A percentile compares a stretch with the other conserved stretches of the same genome.
Conservation (phyloP, 2,329 filamentous ascomycete genomes). For the Curvularia verruculosa region DNA sequence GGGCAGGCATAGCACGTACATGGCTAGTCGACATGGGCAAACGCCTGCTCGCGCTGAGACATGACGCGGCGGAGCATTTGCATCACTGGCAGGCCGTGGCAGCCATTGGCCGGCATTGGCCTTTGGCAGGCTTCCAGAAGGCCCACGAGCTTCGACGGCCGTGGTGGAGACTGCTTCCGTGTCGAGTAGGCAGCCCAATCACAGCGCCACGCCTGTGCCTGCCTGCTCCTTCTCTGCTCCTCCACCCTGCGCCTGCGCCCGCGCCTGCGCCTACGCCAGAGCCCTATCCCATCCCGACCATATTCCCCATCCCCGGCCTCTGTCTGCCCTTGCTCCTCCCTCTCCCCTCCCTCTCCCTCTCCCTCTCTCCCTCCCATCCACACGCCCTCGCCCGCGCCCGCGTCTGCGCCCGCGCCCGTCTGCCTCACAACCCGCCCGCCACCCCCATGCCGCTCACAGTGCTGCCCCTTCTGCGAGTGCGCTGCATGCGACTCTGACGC, state of each 20-base stretch:
- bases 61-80: conserved; percentile 16
- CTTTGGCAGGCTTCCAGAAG: conserved; percentile 28
- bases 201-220: conserved; percentile 15
- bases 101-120: no score
- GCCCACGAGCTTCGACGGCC: conserved; percentile 16
- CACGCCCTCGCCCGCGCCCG: background rate
- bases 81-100: no score
- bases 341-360: no score
- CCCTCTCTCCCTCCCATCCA: no score
- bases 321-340: conserved; percentile 7
- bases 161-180: conserved; percentile 14
- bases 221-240: background rate
- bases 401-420: conserved; percentile 2
- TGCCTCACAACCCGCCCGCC: background rate
- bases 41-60: background rate
- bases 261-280: no score
- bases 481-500: conserved; percentile 45
- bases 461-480: conserved; percentile 37
- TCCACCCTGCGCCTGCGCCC: conserved; percentile 8
- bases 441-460: conserved; percentile 37
- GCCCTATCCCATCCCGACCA: conserved; percentile 2
- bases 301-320: no score
- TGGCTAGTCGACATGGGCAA: background rate
- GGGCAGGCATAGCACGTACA: no score
- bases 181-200: conserved; percentile 19